Evolutionary conservation across 148 eudicot genomes (phyloP), one percentile per base, ranked within the genome.

Genomic region (Limonium bicolor): DNA sequence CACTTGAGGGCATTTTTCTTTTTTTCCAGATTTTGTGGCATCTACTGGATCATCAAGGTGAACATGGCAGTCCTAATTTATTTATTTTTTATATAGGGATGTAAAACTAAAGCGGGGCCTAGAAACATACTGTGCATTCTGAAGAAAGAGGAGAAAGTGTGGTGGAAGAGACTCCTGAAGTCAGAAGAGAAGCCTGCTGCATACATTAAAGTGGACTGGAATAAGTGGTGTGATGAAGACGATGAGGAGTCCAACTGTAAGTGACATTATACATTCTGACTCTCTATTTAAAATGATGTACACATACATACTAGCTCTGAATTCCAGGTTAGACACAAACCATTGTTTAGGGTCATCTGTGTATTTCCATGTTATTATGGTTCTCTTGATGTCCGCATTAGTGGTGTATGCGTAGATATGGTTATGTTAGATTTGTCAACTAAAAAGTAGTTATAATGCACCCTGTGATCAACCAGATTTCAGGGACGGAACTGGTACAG

Each of bases 181-280:
- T 55, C 86, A 15, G 92, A 85, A 63, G 95, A 57, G 32, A 86
- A 81, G 54, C 82, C 95, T 61, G 68, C 95, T 13, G 80, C 83
- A 7, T 77, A 65, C 58, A 59, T 86, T 32, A 86, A 86, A 61
- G 93, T 81, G 56, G 95, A 86, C 47, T 86, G 95, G 95, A 72
- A 78, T 71, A 81, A 71, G 60, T 86, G 93, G 93, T 65, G 74
- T 38, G 95, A 86, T 54, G 93, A 86, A 62, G 93, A 81, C 40
- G 92, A 80, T 39, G 87, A 78, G 60, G 95, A 77, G 42, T 71
- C 71, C 10, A 69, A 48, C 25, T 69, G 95, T 80, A 73, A 85
- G 84, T 63, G 50, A 52, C 55, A 36, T 32, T 52, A 50, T 29
- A 24, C 32, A 6, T 36, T 30, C 30, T 24, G 29, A 16, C 10